These are phyloP conservation scores for Sodiomyces alkalinus DNA, from an alignment of 2,329 filamentous ascomycete species.

Conservation along the genomic window DNA sequence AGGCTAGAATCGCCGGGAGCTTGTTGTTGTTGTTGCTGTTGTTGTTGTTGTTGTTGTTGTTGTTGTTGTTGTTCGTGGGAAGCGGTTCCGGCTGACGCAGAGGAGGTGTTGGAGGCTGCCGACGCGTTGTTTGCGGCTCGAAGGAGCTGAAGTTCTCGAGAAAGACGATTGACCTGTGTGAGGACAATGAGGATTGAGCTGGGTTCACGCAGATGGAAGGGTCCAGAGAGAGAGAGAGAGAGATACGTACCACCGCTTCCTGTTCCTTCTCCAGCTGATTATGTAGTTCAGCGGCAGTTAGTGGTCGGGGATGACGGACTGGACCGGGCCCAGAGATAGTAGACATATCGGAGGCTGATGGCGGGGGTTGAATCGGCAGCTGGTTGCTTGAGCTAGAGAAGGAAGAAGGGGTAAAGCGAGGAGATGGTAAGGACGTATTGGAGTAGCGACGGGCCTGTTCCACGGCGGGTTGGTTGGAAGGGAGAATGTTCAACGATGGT, in stretches of 20 bases:
- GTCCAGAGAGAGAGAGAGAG: no score
- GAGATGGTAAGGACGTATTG: slow-evolving; percentile 16
- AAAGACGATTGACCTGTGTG: slow-evolving; percentile 73
- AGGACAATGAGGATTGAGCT: no score
- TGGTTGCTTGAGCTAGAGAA: no score
- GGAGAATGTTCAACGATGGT: slow-evolving; percentile 38
- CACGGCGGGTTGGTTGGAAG: slow-evolving; percentile 37
- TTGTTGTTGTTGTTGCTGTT: slow-evolving; percentile 3
- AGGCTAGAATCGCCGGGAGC: slow-evolving; percentile 32
- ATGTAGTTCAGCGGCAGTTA: slow-evolving; percentile 82
- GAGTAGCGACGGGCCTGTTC: slow-evolving; percentile 20
- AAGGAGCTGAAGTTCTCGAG: slow-evolving; percentile 74
- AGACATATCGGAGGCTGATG: slow-evolving; percentile 14
- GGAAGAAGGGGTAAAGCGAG: slow-evolving; percentile 17
- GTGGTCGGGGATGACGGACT: slow-evolving; percentile 68
- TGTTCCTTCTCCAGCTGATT: slow-evolving; percentile 88
- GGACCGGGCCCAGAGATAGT: slow-evolving; percentile 48
- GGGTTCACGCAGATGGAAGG: no score
- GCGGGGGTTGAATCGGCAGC: slow-evolving; percentile 10
- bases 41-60: slow-evolving; percentile 5
- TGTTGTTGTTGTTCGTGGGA: slow-evolving; percentile 22
- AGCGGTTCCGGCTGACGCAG: slow-evolving; percentile 38
- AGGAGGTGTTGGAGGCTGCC: slow-evolving; percentile 50
- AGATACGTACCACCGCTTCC: slow-evolving; percentile 62
- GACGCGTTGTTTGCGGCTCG: slow-evolving; percentile 55